Conservation (phyloP, 495 filamentous ascomycete species). For the Daldinia caldariorum region DNA sequence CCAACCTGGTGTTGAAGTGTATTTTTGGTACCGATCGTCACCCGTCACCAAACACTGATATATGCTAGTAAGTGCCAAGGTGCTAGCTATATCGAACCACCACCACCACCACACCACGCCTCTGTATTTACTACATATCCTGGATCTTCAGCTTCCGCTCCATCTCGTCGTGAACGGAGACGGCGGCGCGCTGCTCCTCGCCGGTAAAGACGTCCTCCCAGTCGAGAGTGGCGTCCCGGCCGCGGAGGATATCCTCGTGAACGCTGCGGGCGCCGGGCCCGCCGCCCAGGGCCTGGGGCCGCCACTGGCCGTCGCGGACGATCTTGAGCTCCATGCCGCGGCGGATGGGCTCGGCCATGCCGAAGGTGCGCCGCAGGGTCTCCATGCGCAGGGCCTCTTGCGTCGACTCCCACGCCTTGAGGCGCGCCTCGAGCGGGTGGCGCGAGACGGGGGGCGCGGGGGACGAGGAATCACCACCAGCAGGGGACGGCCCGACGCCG, state of each 20-base stretch:
- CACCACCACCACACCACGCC: background rate
- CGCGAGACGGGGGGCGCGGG: conserved; percentile 61
- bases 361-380: conserved; percentile 81
- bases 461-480: conserved; percentile 33
- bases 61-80: background rate
- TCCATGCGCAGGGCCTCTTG: conserved; percentile 91
- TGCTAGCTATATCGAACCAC: background rate
- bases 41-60: background rate
- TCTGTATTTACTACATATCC: background rate
- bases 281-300: conserved; percentile 58
- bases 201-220: conserved; percentile 71
- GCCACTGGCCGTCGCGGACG: conserved; percentile 65
- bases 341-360: conserved; percentile 91
- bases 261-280: conserved; percentile 22
- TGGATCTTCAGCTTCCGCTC: conserved; percentile 78
- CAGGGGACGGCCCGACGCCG: conserved; percentile 70
- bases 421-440: conserved; percentile 91
- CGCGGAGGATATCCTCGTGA: conserved; percentile 64
- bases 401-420: conserved; percentile 82
- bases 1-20: background rate
- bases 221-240: conserved; percentile 34
- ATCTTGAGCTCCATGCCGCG: conserved; percentile 97
- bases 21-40: too few relatives aligned
- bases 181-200: conserved; percentile 72
- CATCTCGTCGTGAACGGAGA: conserved; percentile 89